phyloP scores from a whole-genome alignment of 352 stramenopile species.

The Globisporangium nunn region DNA sequence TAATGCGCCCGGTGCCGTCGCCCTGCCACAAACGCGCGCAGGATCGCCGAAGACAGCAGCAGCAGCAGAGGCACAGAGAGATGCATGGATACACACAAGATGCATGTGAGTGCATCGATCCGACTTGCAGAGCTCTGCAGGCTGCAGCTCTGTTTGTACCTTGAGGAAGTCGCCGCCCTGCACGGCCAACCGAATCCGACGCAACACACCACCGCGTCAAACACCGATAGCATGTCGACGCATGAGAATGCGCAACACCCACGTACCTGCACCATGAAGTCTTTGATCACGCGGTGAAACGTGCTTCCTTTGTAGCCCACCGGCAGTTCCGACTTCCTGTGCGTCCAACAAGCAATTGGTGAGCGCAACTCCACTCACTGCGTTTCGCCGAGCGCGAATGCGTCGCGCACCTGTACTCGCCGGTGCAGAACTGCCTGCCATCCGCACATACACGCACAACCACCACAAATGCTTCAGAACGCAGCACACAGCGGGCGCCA shows the following conservation, averaged over 20 bases:
- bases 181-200: too few species aligned
- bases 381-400: too few species aligned
- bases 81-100: slow-evolving; percentile 6
- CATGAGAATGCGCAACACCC: too few species aligned
- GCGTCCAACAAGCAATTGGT: background rate
- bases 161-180: too few species aligned
- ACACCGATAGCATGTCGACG: background rate
- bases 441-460: slow-evolving; percentile 1
- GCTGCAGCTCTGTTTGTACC: too few species aligned
- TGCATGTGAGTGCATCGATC: background rate
- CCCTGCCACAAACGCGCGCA: slow-evolving; percentile 9
- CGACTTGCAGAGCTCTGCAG: background rate
- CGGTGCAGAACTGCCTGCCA: slow-evolving; percentile 93
- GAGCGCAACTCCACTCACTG: background rate
- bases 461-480: slow-evolving; percentile 2
- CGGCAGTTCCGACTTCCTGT: slow-evolving; percentile 72
- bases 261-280: slow-evolving; percentile 80
- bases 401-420: slow-evolving; percentile 82
- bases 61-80: slow-evolving; percentile 17
- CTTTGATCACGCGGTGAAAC: slow-evolving; percentile 91
- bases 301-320: slow-evolving; percentile 85
- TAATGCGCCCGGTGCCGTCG: slow-evolving; percentile 69
- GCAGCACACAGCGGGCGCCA: background rate
- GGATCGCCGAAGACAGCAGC: too few species aligned
- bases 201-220: too few species aligned